Conservation (phyloP, 2,329 filamentous ascomycete genomes). For the Ophiostoma angusticollis region DNA sequence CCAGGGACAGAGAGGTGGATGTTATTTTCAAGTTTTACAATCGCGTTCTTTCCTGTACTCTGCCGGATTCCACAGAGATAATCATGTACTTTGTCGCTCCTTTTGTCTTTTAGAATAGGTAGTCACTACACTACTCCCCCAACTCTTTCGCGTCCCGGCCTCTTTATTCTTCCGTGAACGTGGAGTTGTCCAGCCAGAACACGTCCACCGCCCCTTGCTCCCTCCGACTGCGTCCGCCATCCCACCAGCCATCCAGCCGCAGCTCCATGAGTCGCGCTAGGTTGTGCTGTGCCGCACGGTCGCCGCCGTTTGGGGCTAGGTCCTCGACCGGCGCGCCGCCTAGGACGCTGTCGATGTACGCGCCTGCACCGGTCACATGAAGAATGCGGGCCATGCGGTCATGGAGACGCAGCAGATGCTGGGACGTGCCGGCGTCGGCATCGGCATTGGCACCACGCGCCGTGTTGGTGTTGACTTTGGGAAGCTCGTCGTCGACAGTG, state of each 20-base stretch:
- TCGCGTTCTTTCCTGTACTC: no score
- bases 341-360: constrained; percentile 4
- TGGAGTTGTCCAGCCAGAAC: neutral
- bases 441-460: neutral
- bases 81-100: no score
- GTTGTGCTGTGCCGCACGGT: constrained; percentile 2
- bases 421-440: neutral
- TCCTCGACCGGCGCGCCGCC: constrained; percentile 5
- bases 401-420: constrained; percentile 3
- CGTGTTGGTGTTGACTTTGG: no score
- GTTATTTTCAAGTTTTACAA: no score
- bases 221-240: neutral
- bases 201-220: neutral
- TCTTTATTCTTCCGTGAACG: neutral
- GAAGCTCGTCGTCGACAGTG: no score
- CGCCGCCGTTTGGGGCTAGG: constrained; percentile 1
- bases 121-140: neutral
- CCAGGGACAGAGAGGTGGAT: no score
- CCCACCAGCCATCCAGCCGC: constrained; percentile 12
- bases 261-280: constrained; percentile 8
- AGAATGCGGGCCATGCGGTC: constrained; percentile 1
- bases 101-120: no score
- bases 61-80: no score
- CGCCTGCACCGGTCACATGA: neutral
- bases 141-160: no score